Evolutionary conservation across 768 basidiomycete species (phyloP).

Genomic region (Mycena indigotica): DNA sequence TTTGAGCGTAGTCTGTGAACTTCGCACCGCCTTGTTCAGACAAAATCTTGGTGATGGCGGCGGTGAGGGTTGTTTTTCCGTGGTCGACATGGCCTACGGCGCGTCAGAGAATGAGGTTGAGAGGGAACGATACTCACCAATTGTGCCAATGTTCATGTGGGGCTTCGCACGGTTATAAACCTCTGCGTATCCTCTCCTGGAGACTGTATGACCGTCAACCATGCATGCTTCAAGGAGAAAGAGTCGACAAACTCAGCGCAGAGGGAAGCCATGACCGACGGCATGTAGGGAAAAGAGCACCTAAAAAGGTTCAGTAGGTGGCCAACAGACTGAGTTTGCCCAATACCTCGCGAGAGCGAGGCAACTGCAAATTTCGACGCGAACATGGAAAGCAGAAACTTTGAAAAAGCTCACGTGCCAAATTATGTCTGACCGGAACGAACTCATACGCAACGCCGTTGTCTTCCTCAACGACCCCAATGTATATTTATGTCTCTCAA

Average conservation of each 20-base stretch:
- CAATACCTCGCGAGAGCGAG: constrained; percentile 47
- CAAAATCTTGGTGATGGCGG: constrained; percentile 93
- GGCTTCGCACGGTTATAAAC: constrained; percentile 76
- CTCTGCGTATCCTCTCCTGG: constrained; percentile 77
- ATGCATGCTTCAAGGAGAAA: constrained; percentile 1
- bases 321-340: not conserved
- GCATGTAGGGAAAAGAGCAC: constrained; percentile 40
- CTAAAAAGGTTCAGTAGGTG: constrained; percentile 24
- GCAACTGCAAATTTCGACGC: constrained; percentile 51
- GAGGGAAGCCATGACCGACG: constrained; percentile 32
- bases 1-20: constrained; percentile 95
- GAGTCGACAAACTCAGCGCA: constrained; percentile 10
- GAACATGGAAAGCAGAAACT: constrained; percentile 48
- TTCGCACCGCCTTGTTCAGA: constrained; percentile 72
- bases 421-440: constrained; percentile 62
- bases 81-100: constrained; percentile 88
- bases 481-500: constrained; percentile 37
- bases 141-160: constrained; percentile 95
- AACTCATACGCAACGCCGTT: constrained; percentile 80
- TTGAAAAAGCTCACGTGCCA: constrained; percentile 26
- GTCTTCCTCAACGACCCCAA: constrained; percentile 85
- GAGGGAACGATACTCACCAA: constrained; percentile 51
- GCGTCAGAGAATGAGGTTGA: constrained; percentile 6
- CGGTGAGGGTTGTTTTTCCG: constrained; percentile 96
- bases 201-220: constrained; percentile 35